A percentile compares a stretch with the other conserved stretches of the same genome.
Conservation (phyloP, 768 basidiomycete genomes). For the Leccinellum albellum region DNA sequence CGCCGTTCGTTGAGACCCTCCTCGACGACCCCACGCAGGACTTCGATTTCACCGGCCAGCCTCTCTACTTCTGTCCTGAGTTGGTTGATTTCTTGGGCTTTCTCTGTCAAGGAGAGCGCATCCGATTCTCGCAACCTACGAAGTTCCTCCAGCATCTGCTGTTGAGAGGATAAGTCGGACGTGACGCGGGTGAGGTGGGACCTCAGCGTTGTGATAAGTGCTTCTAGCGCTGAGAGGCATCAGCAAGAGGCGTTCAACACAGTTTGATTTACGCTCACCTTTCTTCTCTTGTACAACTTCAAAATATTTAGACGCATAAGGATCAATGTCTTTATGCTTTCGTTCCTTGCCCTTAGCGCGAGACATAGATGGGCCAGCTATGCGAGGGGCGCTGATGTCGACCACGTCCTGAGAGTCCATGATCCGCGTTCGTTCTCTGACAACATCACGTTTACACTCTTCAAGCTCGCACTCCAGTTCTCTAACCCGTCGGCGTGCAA, state of each 20-base stretch:
- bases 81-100: slow-evolving; percentile 61
- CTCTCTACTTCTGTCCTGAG: slow-evolving; percentile 76
- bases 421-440: slow-evolving; percentile 61
- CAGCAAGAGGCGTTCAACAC: slow-evolving; percentile 1
- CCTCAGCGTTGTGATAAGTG: slow-evolving; percentile 69
- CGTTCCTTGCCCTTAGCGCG: slow-evolving; percentile 29
- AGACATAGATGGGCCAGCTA: slow-evolving; percentile 16
- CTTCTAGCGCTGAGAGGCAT: slow-evolving; percentile 64
- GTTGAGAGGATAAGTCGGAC: slow-evolving; percentile 73
- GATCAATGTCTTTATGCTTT: slow-evolving; percentile 35
- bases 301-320: slow-evolving; percentile 51
- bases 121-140: slow-evolving; percentile 63
- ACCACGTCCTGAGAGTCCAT: slow-evolving; percentile 49
- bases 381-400: slow-evolving; percentile 18
- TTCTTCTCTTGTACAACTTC: slow-evolving; percentile 88
- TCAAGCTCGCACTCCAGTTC: slow-evolving; percentile 88
- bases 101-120: slow-evolving; percentile 50
- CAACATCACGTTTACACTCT: slow-evolving; percentile 74
- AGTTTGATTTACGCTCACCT: slow-evolving; percentile 45
- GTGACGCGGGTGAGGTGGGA: slow-evolving; percentile 76
- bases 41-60: slow-evolving; percentile 80
- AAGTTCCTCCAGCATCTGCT: slow-evolving; percentile 63
- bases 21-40: slow-evolving; percentile 82
- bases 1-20: slow-evolving; percentile 77
- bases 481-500: slow-evolving; percentile 76